Base-by-base conservation (phyloP, 768 basidiomycete species). In the Scleroderma bovista region DNA sequence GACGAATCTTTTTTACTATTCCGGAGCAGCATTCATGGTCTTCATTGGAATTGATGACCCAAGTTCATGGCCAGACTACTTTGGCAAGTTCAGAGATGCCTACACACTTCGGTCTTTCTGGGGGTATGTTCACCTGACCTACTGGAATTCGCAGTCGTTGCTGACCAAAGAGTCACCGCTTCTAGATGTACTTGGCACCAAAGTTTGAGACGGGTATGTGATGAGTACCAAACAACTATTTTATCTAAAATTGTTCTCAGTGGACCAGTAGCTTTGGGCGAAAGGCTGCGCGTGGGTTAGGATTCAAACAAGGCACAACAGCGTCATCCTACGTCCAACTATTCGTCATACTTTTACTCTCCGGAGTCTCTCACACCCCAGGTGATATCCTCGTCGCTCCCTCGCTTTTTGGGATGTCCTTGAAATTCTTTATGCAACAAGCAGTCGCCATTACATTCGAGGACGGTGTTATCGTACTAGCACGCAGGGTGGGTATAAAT, bases 41-140 rank as follows among this genome's bases (percentile, higher is more conserved):
- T n/a, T n/a, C n/a, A n/a, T n/a, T n/a, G n/a, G n/a, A n/a, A n/a
- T n/a, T n/a, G n/a, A n/a, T n/a, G n/a, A n/a, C n/a, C n/a, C n/a
- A n/a, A n/a, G n/a, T 19, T 64, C 67, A 26, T 77, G 75, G 74
- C 72, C 73, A 1, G 58, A 59, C 20, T 32, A 71, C 5, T 75
- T 69, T 50, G 71, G 72, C 0, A 47, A 50, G 6, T 58, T 54
- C 45, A 43, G 48, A 12, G 65, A 74, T 22, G 68, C 69, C 11
- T 73, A 69, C 48, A 70, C 71, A 1, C 51, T 76, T 9, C 67
- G 70, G 17, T 60, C 61, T 8, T 64, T 71, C 22, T 76, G 74
- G 74, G 68, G 72, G 72, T 72, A 52, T 55, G 71, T 60, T 12
- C 13, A 43, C 26, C 48, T 19, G n/a, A 23, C 22, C 38, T 16